Base-by-base conservation (phyloP, 768 basidiomycete genomes). In the Russula virescens region DNA sequence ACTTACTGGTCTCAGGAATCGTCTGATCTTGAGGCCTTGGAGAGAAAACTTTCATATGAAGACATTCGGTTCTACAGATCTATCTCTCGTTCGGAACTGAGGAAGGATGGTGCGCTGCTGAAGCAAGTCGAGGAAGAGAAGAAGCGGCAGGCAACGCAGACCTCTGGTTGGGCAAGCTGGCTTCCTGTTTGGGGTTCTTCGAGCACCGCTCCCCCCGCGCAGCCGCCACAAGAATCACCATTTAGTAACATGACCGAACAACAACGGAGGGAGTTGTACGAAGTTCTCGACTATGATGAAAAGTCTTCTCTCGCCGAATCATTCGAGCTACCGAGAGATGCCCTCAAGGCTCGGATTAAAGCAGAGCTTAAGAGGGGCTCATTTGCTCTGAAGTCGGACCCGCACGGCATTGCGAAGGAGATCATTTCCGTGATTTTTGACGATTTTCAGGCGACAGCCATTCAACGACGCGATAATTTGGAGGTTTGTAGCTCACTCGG, bases 61-160 rank as follows among this genome's bases (percentile, higher is more conserved):
- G 97, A 98, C 69, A 87, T 99, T 55, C 87, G 96, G 4, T 97
- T 98, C 75, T 99, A 98, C 76, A 86, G 97, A 35, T 98, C 94
- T 4, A 92, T 98, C 63, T 91, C 94, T 0, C 86, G 91, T 28
- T 93, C 93, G 2, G 85, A 85, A 66, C 78, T 96, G 18, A 85
- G 88, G 68, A 94, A 98, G 72, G 94, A 98, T 69, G 79, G 84
- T 23, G 90, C 85, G 2, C 76, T 87, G 40, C 76, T 79, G 52
- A 81, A 82, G 68, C 86, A 85, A 69, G 73, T 81, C 45, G 80
- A 92, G 58, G 88, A 91, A 69, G 85, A 86, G 69, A 80, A 80
- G 70, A 79, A 80, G 60, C 78, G 80, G 61, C 75, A 80, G 64
- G 78, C 82, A 61, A 60, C 74, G 25, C 75, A 80, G 65, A 78